Conservation (phyloP, 306 rosid species). For the Benincasa hispida region DNA sequence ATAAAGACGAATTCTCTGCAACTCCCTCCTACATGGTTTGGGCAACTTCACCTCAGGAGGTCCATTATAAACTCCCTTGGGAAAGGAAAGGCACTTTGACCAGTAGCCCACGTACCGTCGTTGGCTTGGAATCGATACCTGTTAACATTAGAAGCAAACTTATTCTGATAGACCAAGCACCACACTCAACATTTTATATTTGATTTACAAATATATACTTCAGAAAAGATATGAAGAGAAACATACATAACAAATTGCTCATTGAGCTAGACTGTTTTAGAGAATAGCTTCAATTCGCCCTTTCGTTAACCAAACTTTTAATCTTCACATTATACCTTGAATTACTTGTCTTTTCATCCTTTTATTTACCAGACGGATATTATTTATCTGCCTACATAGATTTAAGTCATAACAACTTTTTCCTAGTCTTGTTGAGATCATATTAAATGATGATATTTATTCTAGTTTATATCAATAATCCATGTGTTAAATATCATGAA, state of each 20-base stretch:
- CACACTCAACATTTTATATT: not conserved
- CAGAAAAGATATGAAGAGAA: not conserved
- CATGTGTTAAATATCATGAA: not conserved
- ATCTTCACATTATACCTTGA: not conserved
- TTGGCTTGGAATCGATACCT: conserved; percentile 99
- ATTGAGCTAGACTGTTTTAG: not conserved
- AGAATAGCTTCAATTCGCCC: not conserved
- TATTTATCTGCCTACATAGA: not conserved
- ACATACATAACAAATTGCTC: not conserved
- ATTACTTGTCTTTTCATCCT: not conserved
- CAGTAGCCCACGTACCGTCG: conserved; percentile 74
- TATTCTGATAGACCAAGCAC: not conserved
- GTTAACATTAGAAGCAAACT: conserved; percentile 5
- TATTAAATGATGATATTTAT: not conserved
- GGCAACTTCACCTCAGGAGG: conserved; percentile 45
- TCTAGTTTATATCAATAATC: not conserved
- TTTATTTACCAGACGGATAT: not conserved
- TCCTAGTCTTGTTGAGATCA: not conserved
- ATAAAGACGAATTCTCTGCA: conserved; percentile 67
- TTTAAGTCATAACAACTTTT: not conserved
- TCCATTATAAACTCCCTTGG: conserved; percentile 21
- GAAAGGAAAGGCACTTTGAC: conserved; percentile 42
- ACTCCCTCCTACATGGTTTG: conserved; percentile 55
- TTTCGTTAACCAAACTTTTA: not conserved
- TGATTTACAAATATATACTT: not conserved